Evolutionary conservation across 805 yeast species (phyloP).

Genomic region (Lipomyces anomalus): DNA sequence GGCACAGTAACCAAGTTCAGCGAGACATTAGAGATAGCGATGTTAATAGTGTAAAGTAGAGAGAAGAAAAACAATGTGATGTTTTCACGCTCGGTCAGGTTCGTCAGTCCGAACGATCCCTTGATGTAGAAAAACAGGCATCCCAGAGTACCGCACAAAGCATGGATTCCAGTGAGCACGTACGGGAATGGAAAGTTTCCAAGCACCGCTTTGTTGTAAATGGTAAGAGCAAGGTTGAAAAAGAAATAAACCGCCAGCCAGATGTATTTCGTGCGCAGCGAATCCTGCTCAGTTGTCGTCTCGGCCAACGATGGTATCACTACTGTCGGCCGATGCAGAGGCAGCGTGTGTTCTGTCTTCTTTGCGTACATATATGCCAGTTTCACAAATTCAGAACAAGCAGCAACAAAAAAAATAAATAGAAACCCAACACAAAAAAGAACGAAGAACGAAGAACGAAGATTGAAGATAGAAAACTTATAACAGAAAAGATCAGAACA

Average conservation of each 20-base stretch:
- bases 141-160: conserved; percentile 28
- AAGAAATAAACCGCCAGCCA: conserved; percentile 30
- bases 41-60: conserved; percentile 29
- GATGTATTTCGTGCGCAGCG: conserved; percentile 21
- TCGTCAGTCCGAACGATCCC: conserved; percentile 26
- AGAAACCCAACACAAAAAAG: no score
- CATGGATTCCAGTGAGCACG: conserved; percentile 28
- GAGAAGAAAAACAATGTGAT: conserved; percentile 27
- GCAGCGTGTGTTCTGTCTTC: no score
- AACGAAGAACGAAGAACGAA: no score
- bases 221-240: conserved; percentile 29
- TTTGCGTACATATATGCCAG: no score
- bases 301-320: no score
- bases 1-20: conserved; percentile 30
- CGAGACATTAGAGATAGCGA: conserved; percentile 30
- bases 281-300: conserved; percentile 9
- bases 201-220: conserved; percentile 30
- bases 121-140: conserved; percentile 24
- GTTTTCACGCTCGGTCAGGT: conserved; percentile 26
- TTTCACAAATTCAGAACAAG: no score
- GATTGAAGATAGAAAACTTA: no score
- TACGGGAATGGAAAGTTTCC: conserved; percentile 30
- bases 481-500: no score
- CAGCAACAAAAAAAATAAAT: no score
- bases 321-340: no score